Evolutionary conservation across 192 early-diverging fungal genomes (phyloP).

Genomic region (Backusella australiensis): DNA sequence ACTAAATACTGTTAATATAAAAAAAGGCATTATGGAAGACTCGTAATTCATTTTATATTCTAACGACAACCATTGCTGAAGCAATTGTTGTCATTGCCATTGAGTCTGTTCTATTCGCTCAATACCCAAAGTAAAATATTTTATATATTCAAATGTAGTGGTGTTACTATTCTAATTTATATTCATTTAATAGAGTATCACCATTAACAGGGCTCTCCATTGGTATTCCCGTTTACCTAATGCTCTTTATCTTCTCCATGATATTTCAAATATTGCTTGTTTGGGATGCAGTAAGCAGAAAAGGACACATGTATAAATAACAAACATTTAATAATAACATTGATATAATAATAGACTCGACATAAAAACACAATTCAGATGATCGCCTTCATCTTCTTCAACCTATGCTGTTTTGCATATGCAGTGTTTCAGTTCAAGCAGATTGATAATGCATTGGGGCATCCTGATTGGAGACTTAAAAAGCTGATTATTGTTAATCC

Average conservation of each 20-base stretch:
- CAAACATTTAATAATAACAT: not conserved
- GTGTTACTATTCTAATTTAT: not conserved
- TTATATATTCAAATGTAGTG: not conserved
- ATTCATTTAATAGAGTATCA: not conserved
- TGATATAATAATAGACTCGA: conserved; percentile 44
- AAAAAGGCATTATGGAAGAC: conserved; percentile 19
- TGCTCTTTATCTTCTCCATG: conserved; percentile 71
- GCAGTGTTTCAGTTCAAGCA: conserved; percentile 67
- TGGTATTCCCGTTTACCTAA: conserved; percentile 67
- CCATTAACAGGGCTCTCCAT: not conserved
- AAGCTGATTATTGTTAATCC: conserved; percentile 47
- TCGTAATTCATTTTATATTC: conserved; percentile 23
- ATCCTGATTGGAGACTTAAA: not conserved
- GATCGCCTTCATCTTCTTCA: conserved; percentile 67
- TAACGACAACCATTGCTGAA: conserved; percentile 44
- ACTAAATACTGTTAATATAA: not conserved
- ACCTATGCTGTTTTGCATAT: conserved; percentile 62
- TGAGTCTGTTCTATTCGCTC: conserved; percentile 47
- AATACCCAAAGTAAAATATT: conserved; percentile 27
- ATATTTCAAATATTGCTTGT: conserved; percentile 63
- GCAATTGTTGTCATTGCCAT: conserved; percentile 53
- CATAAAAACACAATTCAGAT: conserved; percentile 74
- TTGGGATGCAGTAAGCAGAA: conserved; percentile 64
- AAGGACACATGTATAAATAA: not conserved
- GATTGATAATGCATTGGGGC: conserved; percentile 38